Percentiles rank a stretch among this genome's conserved stretches.
These are phyloP conservation scores for Arachis hypogaea DNA, from an alignment of 306 rosid genomes.

Conservation along the genomic window DNA sequence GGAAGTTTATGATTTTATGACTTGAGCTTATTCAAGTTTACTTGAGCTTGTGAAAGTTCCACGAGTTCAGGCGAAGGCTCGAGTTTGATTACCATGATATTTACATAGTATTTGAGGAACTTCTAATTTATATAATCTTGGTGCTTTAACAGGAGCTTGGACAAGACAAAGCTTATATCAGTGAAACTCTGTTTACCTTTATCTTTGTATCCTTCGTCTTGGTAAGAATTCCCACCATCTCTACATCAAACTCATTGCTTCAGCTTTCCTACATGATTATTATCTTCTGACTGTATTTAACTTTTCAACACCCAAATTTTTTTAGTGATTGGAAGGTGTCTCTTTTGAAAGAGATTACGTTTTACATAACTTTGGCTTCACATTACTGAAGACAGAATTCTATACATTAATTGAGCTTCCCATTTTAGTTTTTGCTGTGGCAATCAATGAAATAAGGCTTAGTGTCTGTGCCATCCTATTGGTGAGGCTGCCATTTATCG, in stretches of 20 bases:
- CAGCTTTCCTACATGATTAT: not conserved
- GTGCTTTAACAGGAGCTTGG: slow-evolving; percentile 72
- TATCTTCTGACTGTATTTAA: slow-evolving; percentile 24
- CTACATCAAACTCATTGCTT: slow-evolving; percentile 12
- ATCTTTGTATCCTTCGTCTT: slow-evolving; percentile 71
- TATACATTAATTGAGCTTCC: not conserved
- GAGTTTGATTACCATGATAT: too few species aligned
- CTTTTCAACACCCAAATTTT: not conserved
- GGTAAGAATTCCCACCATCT: slow-evolving; percentile 49
- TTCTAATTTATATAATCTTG: slow-evolving; percentile 37
- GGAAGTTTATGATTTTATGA: too few species aligned
- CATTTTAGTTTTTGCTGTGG: not conserved
- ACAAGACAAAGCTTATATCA: slow-evolving; percentile 65
- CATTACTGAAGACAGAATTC: slow-evolving; percentile 9
- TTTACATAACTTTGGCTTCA: slow-evolving; percentile 19
- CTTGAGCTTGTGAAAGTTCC: too few species aligned
- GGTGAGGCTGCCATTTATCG: too few species aligned
- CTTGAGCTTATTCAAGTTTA: too few species aligned
- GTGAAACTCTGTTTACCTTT: slow-evolving; percentile 68
- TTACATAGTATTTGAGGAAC: slow-evolving; percentile 18
- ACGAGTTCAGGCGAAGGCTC: too few species aligned
- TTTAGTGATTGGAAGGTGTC: slow-evolving; percentile 25
- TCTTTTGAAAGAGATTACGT: slow-evolving; percentile 10
- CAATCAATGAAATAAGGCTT: slow-evolving; percentile 25
- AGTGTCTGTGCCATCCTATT: slow-evolving; percentile 9